Evolutionary conservation across 31 red algal species (phyloP), one percentile per base, ranked within the genome.

Genomic region (Endocladia muricata): DNA sequence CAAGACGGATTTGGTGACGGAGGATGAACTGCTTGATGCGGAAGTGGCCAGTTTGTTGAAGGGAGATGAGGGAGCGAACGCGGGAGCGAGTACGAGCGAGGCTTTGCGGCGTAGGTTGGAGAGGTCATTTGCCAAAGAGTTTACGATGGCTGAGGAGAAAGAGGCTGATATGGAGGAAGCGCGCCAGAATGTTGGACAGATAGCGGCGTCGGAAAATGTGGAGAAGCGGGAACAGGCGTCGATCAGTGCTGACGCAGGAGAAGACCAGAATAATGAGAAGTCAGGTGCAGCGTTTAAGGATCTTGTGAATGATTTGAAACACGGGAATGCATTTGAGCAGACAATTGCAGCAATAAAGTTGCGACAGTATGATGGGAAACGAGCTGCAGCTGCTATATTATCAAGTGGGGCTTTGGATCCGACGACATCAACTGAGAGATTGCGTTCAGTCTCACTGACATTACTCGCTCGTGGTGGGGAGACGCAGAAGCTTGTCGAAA

Each of bases 61-160:
- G 8, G 83, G 83, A 9, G 64, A 86, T 61, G 72, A 77, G 22
- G 33, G 38, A 4, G 61, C 44, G 13, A 70, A 68, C 39, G 85
- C 76, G 8, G 69, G 43, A 33, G 73, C 61, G 39, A 60, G 59
- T 21, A 67, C 85, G 22, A 69, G 37, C 37, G 69, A 76, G 39
- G 79, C 77, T 5, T 35, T 78, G 70, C 60, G 79, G 7, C 61
- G 74, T 28, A 61, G 88, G 17, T 61, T 91, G 37, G 88, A 84
- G 43, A 60, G 79, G 8, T 84, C 73, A 21, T 91, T 91, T 49
- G 72, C 69, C 41, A 82, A 83, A 56, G 70, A 82, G 61, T 73
- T 37, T n/a, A n/a, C n/a, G n/a, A n/a, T n/a, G n/a, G 60, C 6
- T 2, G 7, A 41, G 0, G 62, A 36, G 9, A 47, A 60, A 22